Percentiles rank a stretch among this genome's conserved stretches.
Conservation (phyloP, 495 filamentous ascomycete species). For the Tuber borchii region DNA sequence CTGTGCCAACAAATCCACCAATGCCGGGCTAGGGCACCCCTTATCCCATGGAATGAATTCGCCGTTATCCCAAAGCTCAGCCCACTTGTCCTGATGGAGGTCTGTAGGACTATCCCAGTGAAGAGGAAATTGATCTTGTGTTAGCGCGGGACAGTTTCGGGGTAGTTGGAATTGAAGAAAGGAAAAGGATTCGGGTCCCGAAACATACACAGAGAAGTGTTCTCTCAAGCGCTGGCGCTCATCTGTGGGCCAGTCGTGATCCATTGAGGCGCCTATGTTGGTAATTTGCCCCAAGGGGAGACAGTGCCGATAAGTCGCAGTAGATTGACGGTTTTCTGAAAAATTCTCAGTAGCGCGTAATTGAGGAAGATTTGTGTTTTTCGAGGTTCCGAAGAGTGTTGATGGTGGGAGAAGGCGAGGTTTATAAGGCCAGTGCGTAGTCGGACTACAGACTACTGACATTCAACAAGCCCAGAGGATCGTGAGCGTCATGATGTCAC, state of each 20-base stretch:
- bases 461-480: not conserved
- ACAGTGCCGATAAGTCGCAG: not conserved
- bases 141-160: conserved; percentile 21
- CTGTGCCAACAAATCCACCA: conserved; percentile 53
- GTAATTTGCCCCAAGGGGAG: not conserved
- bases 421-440: not conserved
- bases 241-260: not conserved
- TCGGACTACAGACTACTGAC: not conserved
- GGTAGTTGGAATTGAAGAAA: not conserved
- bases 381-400: not conserved
- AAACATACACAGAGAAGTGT: conserved; percentile 30
- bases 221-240: conserved; percentile 17
- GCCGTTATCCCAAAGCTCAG: conserved; percentile 53
- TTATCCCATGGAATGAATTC: conserved; percentile 57
- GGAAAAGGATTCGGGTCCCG: not conserved
- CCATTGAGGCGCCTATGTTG: conserved; percentile 1
- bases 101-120: conserved; percentile 24
- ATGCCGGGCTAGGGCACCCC: conserved; percentile 56
- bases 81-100: conserved; percentile 46
- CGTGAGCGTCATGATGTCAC: conserved; percentile 4
- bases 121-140: not conserved
- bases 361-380: not conserved
- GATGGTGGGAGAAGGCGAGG: not conserved
- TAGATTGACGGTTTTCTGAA: not conserved
- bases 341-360: not conserved